Evolutionary conservation across 2,329 filamentous ascomycete genomes (phyloP), one percentile per base, ranked within the genome.

Genomic region (Pseudodiploospora longispora): DNA sequence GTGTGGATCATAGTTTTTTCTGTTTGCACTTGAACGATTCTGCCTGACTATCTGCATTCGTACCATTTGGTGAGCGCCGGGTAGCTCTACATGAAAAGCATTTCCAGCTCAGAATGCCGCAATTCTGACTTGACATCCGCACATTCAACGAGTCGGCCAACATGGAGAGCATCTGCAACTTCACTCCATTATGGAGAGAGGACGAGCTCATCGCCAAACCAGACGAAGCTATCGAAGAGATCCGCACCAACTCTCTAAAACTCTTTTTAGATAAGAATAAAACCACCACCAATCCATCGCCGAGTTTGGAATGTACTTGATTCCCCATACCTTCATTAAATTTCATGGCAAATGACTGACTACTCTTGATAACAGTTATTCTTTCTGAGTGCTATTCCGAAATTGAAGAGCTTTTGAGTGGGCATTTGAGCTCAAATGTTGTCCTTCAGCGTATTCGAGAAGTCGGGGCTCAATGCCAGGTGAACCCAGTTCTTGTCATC

Each of bases 111-210:
- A 3, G 19, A 19, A 19, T 19, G 19, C 19, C 19, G 19, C 19
- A 19, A 19, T 19, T 19, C 19, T 19, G 19, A 19, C 19, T 19
- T 19, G 19, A 19, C 19, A 19, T 19, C 19, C 19, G 19, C 19
- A 19, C 19, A 19, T 19, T 19, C 19, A 19, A 19, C 19, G 19
- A 19, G 3, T 19, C 19, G 19, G 19, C 19, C n/a, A 30, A 6
- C 27, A 57, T 58, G 55, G 54, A 56, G 29, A 55, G 43, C 35
- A 43, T 54, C 9, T 53, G 49, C 44, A 53, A 46, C 29, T 53
- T 59, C 44, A 42, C 41, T 9, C 54, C 55, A 30, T 38, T 56
- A 12, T 59, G 54, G 53, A 44, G 43, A 6, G 40, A 42, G n/a
- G 30, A 38, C 6, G 50, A 54, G 30, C 43, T 48, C n/a, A 36